phyloP scores from a whole-genome alignment of 2,329 filamentous ascomycete genomes.

The Aspergillus fijiensis region DNA sequence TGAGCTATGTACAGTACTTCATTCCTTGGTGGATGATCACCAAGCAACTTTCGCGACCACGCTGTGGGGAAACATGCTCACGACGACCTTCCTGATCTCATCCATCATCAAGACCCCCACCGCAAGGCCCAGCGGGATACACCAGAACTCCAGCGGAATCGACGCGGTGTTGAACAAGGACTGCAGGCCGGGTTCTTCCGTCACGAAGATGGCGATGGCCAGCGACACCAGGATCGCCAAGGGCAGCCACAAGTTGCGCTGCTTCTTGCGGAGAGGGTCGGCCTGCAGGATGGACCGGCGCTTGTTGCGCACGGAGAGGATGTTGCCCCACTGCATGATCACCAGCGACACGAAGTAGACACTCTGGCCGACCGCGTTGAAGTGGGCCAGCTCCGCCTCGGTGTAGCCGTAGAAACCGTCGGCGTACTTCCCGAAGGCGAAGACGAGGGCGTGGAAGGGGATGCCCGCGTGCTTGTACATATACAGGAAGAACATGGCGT shows the following conservation, averaged over 20 bases:
- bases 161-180: constrained; percentile 50
- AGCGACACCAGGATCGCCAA: constrained; percentile 50
- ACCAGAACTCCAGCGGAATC: constrained; percentile 55
- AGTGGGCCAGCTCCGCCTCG: constrained; percentile 45
- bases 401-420: constrained; percentile 54
- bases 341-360: constrained; percentile 58
- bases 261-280: constrained; percentile 48
- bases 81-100: constrained; percentile 53
- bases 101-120: constrained; percentile 54
- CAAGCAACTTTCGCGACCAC: constrained; percentile 51
- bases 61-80: constrained; percentile 48
- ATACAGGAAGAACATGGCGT: constrained; percentile 58
- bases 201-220: constrained; percentile 55
- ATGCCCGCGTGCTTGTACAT: constrained; percentile 52
- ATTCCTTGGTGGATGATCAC: constrained; percentile 28
- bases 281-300: constrained; percentile 54
- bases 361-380: constrained; percentile 52
- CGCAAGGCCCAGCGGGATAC: constrained; percentile 53
- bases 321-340: constrained; percentile 56
- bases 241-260: constrained; percentile 54
- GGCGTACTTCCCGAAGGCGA: constrained; percentile 51
- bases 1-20: too few relatives aligned
- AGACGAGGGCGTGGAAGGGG: constrained; percentile 49
- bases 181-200: constrained; percentile 53
- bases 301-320: constrained; percentile 53